A percentile compares a stretch with the other conserved stretches of the same genome.
Evolutionary conservation across 345 rosid genomes (phyloP).

Genomic region (Leavenworthia alabamica): DNA sequence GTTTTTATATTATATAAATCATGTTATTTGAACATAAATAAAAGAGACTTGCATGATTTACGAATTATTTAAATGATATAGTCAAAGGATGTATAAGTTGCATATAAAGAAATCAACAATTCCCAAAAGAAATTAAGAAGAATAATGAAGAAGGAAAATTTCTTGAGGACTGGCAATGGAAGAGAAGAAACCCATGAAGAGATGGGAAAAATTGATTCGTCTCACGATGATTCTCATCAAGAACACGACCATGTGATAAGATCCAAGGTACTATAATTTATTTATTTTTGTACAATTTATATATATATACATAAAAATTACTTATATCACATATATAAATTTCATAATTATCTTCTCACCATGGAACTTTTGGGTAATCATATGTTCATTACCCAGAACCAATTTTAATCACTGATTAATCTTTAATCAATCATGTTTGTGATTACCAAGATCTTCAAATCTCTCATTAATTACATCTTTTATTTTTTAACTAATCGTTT

Average conservation of each 20-base stretch:
- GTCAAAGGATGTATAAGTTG: conserved; percentile 41
- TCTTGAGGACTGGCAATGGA: conserved; percentile 18
- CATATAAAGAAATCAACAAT: conserved; percentile 20
- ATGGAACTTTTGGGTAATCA: not conserved
- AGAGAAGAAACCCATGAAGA: conserved; percentile 27
- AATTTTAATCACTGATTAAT: not conserved
- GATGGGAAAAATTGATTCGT: conserved; percentile 22
- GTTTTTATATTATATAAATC: not conserved
- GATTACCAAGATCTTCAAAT: conserved; percentile 10
- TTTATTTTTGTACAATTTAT: not conserved
- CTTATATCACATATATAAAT: not conserved
- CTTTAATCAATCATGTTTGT: no score
- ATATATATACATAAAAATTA: not conserved
- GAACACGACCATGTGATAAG: conserved; percentile 26
- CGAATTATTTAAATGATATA: conserved; percentile 6
- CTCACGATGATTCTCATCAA: conserved; percentile 25
- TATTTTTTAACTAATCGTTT: not conserved
- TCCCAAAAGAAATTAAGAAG: conserved; percentile 19
- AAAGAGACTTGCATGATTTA: conserved; percentile 27
- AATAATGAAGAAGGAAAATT: conserved; percentile 14
- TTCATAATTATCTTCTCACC: not conserved
- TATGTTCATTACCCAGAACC: not conserved
- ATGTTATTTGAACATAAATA: conserved; percentile 12
- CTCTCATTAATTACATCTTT: not conserved
- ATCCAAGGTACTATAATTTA: conserved; percentile 36